phyloP scores from a whole-genome alignment of 306 rosid species.

The Vigna radiata region DNA sequence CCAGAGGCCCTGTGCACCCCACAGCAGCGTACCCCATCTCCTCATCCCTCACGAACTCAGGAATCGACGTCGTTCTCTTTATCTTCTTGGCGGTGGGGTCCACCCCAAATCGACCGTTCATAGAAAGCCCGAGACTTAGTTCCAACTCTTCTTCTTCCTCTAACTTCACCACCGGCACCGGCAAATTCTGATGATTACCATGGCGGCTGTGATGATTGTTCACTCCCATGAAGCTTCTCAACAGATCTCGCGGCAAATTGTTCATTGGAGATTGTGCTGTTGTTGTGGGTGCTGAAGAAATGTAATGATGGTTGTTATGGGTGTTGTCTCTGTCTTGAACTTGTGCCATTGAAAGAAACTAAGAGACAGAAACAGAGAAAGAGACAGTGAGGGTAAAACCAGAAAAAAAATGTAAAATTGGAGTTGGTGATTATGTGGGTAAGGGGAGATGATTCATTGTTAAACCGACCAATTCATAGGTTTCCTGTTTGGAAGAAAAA shows the following conservation, averaged over 20 bases:
- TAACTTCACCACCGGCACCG: slow-evolving; percentile 38
- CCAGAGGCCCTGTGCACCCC: slow-evolving; percentile 40
- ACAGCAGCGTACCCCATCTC: slow-evolving; percentile 30
- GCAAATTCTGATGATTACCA: neutral
- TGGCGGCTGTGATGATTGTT: neutral
- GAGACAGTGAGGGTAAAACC: neutral
- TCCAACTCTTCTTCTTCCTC: slow-evolving; percentile 58
- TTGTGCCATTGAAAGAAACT: slow-evolving; percentile 50
- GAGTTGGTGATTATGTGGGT: neutral
- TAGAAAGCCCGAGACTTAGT: slow-evolving; percentile 77
- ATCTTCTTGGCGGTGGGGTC: slow-evolving; percentile 71
- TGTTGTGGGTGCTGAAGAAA: neutral
- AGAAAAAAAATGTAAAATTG: neutral
- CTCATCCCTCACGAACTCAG: slow-evolving; percentile 53
- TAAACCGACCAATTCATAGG: slow-evolving; percentile 21
- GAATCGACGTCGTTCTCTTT: slow-evolving; percentile 63
- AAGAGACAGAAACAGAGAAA: neutral
- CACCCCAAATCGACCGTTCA: slow-evolving; percentile 80
- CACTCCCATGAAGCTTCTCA: slow-evolving; percentile 46
- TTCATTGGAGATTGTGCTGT: slow-evolving; percentile 9
- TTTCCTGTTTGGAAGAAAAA: neutral
- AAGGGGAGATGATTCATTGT: slow-evolving; percentile 8
- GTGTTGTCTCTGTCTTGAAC: slow-evolving; percentile 44
- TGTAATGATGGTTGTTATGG: neutral
- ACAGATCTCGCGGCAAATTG: slow-evolving; percentile 58